Conservation (phyloP, 2,329 filamentous ascomycete species). For the Botryotinia convoluta region DNA sequence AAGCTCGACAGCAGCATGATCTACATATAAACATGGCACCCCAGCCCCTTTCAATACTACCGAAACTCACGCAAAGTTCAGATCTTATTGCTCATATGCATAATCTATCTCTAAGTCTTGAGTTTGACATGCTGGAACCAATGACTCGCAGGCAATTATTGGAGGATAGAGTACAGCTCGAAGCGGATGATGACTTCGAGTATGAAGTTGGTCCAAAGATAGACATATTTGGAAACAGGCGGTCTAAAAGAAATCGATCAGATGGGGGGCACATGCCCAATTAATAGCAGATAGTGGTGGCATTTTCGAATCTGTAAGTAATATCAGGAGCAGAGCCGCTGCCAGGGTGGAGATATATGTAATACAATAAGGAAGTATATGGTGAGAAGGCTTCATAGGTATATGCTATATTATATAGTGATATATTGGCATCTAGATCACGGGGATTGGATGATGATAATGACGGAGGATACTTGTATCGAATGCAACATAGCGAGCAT, state of each 20-base stretch:
- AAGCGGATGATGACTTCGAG: constrained; percentile 14
- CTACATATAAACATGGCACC: constrained; percentile 3
- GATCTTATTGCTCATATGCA: not conserved
- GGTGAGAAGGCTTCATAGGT: not conserved
- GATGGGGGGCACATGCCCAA: not conserved
- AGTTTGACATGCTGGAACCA: not conserved
- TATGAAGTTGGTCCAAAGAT: constrained; percentile 12
- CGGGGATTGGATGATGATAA: not conserved
- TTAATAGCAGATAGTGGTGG: not conserved
- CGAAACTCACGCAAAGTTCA: not conserved
- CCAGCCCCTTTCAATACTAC: not conserved
- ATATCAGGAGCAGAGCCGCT: too few species aligned
- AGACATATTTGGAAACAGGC: not conserved
- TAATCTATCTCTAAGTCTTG: constrained; percentile 12
- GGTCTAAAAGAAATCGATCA: not conserved
- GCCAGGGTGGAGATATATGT: not conserved
- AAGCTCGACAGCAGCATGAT: constrained; percentile 47
- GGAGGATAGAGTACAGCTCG: constrained; percentile 5
- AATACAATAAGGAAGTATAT: not conserved
- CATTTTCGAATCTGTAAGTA: not conserved
- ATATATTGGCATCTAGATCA: not conserved
- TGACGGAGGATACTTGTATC: not conserved
- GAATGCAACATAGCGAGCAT: not conserved
- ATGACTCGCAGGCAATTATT: constrained; percentile 12
- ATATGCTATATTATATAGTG: not conserved